Evolutionary conservation across 768 basidiomycete genomes (phyloP), one percentile per base, ranked within the genome.

Genomic region (Chalciporus piperatus): DNA sequence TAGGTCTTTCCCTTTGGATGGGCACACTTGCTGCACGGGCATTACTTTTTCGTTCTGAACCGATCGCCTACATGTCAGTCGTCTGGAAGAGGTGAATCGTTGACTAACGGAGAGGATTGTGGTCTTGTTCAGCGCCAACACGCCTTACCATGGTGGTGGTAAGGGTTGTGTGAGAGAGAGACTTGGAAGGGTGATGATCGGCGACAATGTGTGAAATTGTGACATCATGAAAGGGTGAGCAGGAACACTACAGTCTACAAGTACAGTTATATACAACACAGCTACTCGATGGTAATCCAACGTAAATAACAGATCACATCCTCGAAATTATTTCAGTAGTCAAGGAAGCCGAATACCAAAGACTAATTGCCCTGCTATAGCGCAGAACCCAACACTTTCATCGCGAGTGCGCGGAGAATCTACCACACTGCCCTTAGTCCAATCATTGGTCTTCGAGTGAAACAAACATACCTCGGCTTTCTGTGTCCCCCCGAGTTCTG

Each of bases 301-400:
- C 40, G 10, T 41, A 41, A 41, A 41, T 23, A 23, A 41, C 12
- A 12, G 14, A 9, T 23, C 22, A 41, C 4, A 19, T 22, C n/a
- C 35, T n/a, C 35, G n/a, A 37, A 14, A n/a, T 2, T 14, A 37
- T n/a, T 37, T n/a, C n/a, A n/a, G n/a, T 3, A 16, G 6, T 37
- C 16, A 37, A n/a, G 35, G 35, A 32, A 14, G 22, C 32, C 12
- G 32, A 12, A 32, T 5, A 14, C 13, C 20, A 19, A 48, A 54
- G 40, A 37, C 30, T 13, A 2, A 41, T 17, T 30, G 37, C 33
- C 41, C 25, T 38, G 22, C 43, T 64, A 61, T 30, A 79, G 47
- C 5, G 84, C 80, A 45, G 84, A 82, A 27, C 89, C 92, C 39
- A 93, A 61, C 14, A 93, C 87, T 69, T 95, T 94, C 68, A 87